Conservation (phyloP, 164 flowering plant species). For the Stephania japonica region DNA sequence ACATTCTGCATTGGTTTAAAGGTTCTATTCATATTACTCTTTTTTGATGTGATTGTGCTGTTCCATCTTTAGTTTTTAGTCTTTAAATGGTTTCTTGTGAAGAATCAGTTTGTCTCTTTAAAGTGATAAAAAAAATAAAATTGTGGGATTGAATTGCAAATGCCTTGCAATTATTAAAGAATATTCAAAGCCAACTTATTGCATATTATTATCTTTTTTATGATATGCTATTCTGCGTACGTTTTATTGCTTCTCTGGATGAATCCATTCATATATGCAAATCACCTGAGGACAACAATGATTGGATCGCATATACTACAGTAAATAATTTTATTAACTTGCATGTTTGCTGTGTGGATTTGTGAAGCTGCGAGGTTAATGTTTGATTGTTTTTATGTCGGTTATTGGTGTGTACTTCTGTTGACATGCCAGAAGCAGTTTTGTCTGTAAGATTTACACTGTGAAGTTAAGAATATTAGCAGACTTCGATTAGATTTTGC, state of each 20-base stretch:
- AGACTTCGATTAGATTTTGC: no score
- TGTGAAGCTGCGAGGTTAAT: no score
- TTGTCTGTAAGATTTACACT: no score
- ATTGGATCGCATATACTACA: neutral
- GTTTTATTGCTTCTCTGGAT: neutral
- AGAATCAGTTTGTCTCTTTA: neutral
- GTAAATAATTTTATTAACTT: neutral
- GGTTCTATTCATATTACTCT: conserved; percentile 37
- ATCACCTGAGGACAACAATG: neutral
- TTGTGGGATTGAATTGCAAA: neutral
- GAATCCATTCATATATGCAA: neutral
- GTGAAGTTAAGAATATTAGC: no score
- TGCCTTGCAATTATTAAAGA: neutral
- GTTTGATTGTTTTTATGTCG: no score
- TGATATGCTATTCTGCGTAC: neutral
- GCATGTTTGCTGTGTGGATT: no score
- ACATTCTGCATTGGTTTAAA: conserved; percentile 87
- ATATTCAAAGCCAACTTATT: neutral
- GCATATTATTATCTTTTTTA: neutral
- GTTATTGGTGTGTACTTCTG: no score
- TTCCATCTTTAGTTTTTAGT: neutral
- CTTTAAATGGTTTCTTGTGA: neutral
- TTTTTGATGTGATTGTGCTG: neutral
- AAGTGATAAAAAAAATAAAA: neutral
- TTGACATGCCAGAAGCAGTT: no score